Evolutionary conservation across 805 yeast species (phyloP).

Genomic region (Saturnispora halmiae): DNA sequence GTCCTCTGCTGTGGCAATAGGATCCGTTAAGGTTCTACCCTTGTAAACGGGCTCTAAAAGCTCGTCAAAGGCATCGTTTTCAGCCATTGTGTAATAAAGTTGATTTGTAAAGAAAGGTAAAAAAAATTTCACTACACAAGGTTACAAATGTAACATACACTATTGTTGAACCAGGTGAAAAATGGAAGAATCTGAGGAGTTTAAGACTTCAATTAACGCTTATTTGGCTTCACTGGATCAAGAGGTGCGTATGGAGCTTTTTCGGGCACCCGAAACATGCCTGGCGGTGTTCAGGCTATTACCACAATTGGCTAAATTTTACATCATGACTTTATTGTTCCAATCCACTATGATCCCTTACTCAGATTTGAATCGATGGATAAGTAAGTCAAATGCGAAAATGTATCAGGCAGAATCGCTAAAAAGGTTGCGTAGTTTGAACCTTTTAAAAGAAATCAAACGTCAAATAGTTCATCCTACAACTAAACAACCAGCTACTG

Average conservation of each 20-base stretch:
- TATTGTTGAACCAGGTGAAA: background rate
- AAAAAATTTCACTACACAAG: background rate
- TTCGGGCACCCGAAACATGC: slow-evolving; percentile 88
- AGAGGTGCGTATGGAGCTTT: slow-evolving; percentile 71
- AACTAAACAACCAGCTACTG: slow-evolving; percentile 26
- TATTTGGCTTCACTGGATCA: slow-evolving; percentile 87
- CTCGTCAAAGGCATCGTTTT: slow-evolving; percentile 55
- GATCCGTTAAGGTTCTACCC: slow-evolving; percentile 82
- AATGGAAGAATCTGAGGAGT: slow-evolving; percentile 25
- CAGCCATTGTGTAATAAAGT: slow-evolving; percentile 3
- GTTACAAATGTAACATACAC: background rate
- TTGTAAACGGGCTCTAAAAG: slow-evolving; percentile 71
- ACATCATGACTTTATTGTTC: slow-evolving; percentile 79
- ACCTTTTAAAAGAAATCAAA: slow-evolving; percentile 54
- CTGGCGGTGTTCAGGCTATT: slow-evolving; percentile 83
- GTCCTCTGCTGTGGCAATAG: slow-evolving; percentile 84
- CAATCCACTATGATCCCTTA: slow-evolving; percentile 63
- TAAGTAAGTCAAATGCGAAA: slow-evolving; percentile 35
- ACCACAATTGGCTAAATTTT: slow-evolving; percentile 83
- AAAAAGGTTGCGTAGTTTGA: slow-evolving; percentile 65
- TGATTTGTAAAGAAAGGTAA: background rate
- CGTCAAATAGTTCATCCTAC: slow-evolving; percentile 28
- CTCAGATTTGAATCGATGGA: slow-evolving; percentile 66
- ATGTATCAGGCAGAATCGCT: slow-evolving; percentile 66
- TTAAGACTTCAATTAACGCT: slow-evolving; percentile 72